Evolutionary conservation across 2,329 filamentous ascomycete genomes (phyloP).

Genomic region (Sporothrix pallida): DNA sequence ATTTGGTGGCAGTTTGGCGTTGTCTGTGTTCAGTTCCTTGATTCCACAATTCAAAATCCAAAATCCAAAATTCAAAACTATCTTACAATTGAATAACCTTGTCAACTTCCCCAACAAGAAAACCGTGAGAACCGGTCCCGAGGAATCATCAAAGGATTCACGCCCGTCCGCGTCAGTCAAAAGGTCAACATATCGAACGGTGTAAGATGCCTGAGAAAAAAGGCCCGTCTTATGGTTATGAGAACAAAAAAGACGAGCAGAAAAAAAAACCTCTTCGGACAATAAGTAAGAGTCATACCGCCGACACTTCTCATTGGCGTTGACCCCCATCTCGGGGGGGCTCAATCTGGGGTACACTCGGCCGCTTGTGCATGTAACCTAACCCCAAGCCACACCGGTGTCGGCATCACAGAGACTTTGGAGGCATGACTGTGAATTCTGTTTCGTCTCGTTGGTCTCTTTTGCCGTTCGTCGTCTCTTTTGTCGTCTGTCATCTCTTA

Average conservation of each 20-base stretch:
- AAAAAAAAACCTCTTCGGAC: conserved; percentile 14
- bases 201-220: background rate
- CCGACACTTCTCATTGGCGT: conserved; percentile 15
- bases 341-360: conserved; percentile 23
- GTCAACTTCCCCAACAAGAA: background rate
- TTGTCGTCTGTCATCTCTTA: background rate
- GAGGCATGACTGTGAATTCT: too few species aligned
- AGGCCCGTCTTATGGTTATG: background rate
- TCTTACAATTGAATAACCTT: background rate
- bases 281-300: conserved; percentile 13
- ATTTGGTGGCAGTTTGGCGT: background rate
- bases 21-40: background rate
- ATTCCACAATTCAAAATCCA: background rate
- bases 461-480: background rate
- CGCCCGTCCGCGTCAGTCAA: background rate
- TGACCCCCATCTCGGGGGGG: background rate
- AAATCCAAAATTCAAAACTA: too few species aligned
- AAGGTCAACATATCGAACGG: background rate
- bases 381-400: conserved; percentile 23
- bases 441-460: background rate
- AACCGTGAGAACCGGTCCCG: background rate
- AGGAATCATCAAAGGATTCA: background rate
- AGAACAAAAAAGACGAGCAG: background rate
- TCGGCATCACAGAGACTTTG: background rate
- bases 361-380: conserved; percentile 10